Percentiles rank a stretch among this genome's conserved stretches.
phyloP scores from a whole-genome alignment of 345 rosid species.

The Gossypium sturtianum region DNA sequence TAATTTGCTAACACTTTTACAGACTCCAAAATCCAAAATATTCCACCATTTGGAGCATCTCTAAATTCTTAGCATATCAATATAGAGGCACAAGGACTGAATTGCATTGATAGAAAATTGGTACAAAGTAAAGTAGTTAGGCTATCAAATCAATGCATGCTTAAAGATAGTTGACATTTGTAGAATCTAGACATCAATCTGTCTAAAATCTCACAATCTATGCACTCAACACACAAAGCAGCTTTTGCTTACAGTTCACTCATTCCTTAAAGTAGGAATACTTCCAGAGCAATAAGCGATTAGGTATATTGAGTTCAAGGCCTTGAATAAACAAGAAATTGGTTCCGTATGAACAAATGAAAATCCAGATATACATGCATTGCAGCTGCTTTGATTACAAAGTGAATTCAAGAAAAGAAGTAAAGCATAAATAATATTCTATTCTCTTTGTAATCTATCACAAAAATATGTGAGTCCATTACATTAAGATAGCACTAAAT shows the following conservation, averaged over 20 bases:
- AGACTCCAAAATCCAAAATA: background rate
- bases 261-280: background rate
- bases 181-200: background rate
- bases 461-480: slow-evolving; percentile 18
- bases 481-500: slow-evolving; percentile 21
- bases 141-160: background rate
- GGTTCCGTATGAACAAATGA: background rate
- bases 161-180: background rate
- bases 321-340: background rate
- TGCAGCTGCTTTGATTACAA: background rate
- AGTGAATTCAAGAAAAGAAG: slow-evolving; percentile 5
- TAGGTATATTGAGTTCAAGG: background rate
- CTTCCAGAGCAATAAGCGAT: background rate
- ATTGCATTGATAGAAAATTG: background rate
- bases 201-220: background rate
- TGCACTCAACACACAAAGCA: background rate
- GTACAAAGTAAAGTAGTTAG: background rate
- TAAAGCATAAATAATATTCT: slow-evolving; percentile 18
- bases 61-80: background rate
- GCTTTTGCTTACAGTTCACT: background rate
- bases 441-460: slow-evolving; percentile 14
- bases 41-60: background rate
- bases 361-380: background rate
- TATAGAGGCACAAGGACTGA: background rate
- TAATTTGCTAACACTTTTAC: background rate